These are phyloP conservation scores for Flaveria floridana DNA, from an alignment of 140 eudicot species.

Conservation along the genomic window DNA sequence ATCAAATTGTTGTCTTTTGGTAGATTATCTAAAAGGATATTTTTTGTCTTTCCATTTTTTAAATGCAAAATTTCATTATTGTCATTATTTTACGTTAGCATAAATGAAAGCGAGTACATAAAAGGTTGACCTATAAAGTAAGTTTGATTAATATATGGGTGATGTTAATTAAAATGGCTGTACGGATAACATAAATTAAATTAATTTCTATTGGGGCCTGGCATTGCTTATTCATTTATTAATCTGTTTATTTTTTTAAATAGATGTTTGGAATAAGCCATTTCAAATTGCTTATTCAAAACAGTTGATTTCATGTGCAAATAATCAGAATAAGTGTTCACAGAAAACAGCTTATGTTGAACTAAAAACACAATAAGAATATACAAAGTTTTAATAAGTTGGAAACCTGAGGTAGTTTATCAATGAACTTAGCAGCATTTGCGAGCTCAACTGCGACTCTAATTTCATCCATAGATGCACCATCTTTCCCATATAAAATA, in stretches of 20 bases:
- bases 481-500: constrained; percentile 85
- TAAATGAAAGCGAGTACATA: background rate
- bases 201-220: background rate
- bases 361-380: background rate
- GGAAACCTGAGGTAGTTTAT: constrained; percentile 59
- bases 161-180: background rate
- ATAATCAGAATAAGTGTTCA: background rate
- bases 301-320: background rate
- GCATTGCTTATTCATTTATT: background rate
- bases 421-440: constrained; percentile 82
- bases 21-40: background rate
- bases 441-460: constrained; percentile 71
- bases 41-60: background rate
- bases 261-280: too few species aligned
- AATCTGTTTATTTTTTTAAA: background rate
- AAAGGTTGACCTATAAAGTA: background rate
- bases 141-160: too few species aligned
- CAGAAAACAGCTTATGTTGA: background rate
- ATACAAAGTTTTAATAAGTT: background rate
- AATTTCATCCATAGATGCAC: constrained; percentile 71
- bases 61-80: background rate
- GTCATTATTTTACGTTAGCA: background rate
- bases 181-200: background rate
- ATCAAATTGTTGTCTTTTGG: too few species aligned
- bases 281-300: background rate